These are phyloP conservation scores for Arctium minus DNA, from an alignment of 129 eudicot genomes.

Conservation along the genomic window DNA sequence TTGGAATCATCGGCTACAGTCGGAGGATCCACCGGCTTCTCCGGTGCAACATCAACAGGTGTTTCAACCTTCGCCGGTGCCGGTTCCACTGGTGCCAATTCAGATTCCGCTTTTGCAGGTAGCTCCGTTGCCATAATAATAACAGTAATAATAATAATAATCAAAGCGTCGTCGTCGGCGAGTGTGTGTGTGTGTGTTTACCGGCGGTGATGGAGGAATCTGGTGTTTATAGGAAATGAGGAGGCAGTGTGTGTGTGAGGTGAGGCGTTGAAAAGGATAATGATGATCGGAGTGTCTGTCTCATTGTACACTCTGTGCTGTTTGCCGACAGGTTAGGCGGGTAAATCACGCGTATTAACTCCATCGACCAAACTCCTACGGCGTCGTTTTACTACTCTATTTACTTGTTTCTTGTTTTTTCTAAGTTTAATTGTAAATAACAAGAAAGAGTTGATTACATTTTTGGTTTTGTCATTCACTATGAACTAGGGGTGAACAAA, in stretches of 20 bases:
- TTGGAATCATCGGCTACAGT: constrained; percentile 30
- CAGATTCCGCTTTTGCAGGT: constrained; percentile 21
- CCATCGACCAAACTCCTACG: neutral
- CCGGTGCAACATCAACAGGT: constrained; percentile 24
- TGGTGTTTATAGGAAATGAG: constrained; percentile 12
- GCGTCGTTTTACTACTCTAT: neutral
- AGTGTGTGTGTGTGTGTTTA: neutral
- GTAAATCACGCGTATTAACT: constrained; percentile 26
- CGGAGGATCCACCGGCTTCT: constrained; percentile 29
- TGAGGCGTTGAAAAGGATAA: constrained; percentile 19
- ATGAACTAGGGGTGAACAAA: too few relatives aligned
- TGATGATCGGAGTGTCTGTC: constrained; percentile 26
- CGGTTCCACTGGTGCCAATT: constrained; percentile 29
- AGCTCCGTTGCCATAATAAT: constrained; percentile 37
- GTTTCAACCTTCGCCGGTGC: constrained; percentile 29
- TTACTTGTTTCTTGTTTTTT: neutral
- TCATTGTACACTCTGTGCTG: neutral
- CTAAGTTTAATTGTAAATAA: too few relatives aligned
- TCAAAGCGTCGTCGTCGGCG: neutral
- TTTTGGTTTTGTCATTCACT: too few relatives aligned
- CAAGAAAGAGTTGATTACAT: too few relatives aligned
- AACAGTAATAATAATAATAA: neutral
- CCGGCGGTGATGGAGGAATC: neutral
- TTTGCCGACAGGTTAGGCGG: constrained; percentile 40
- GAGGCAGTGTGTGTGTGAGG: neutral